phyloP scores from a whole-genome alignment of 1,284 basidiomycete genomes.

The Sporisorium graminicola region DNA sequence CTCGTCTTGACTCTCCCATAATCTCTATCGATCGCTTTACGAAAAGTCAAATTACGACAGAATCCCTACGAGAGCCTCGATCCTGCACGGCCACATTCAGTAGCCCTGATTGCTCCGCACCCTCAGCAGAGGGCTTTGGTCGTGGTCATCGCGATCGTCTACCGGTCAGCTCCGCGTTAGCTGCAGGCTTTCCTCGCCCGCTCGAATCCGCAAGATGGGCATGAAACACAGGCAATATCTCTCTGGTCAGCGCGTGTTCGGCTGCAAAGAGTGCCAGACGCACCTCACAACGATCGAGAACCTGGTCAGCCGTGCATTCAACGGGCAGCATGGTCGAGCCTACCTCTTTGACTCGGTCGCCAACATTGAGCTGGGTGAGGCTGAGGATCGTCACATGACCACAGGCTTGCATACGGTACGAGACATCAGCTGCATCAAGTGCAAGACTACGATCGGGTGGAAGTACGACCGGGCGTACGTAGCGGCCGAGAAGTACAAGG shows the following conservation, averaged over 20 bases:
- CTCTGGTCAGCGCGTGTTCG: conserved; percentile 83
- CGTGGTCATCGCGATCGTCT: neutral
- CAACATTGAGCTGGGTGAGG: conserved; percentile 87
- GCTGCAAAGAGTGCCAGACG: conserved; percentile 89
- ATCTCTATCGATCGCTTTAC: neutral
- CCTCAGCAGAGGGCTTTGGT: neutral
- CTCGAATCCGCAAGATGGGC: conserved; percentile 76
- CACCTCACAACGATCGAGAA: conserved; percentile 92
- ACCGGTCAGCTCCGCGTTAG: neutral
- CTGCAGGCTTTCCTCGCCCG: neutral
- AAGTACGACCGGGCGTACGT: conserved; percentile 97
- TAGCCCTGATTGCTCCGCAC: too few species aligned
- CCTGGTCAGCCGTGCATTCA: conserved; percentile 80
- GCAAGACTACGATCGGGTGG: conserved; percentile 88
- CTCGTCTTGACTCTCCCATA: neutral
- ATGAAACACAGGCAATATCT: conserved; percentile 90
- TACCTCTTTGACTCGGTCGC: conserved; percentile 93
- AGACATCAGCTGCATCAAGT: conserved; percentile 92
- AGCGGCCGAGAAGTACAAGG: conserved; percentile 92
- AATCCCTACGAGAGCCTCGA: too few species aligned
- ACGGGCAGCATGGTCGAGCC: conserved; percentile 91
- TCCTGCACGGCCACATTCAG: too few species aligned
- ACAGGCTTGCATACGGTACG: conserved; percentile 96
- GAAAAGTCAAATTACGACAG: neutral
- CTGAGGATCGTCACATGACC: conserved; percentile 93